A percentile compares a stretch with the other conserved stretches of the same genome.
phyloP scores from a whole-genome alignment of 495 filamentous ascomycete genomes.

The Sabuloglossum arenarium region DNA sequence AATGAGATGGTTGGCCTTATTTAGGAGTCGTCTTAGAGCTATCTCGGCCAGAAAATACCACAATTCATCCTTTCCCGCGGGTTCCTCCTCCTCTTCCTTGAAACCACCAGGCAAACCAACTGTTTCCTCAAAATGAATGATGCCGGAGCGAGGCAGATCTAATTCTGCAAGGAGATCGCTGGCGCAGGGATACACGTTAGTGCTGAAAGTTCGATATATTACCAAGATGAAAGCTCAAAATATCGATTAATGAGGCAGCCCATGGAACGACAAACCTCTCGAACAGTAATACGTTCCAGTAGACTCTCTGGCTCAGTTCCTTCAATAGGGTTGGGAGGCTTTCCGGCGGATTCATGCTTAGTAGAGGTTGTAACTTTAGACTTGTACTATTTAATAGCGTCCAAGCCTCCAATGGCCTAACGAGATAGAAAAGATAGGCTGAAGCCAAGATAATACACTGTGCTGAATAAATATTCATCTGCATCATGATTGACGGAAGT shows the following conservation, averaged over 20 bases:
- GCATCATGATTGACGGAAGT: conserved; percentile 56
- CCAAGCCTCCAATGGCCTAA: conserved; percentile 66
- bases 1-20: conserved; percentile 61
- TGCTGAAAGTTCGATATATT: too few relatives aligned
- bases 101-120: conserved; percentile 60
- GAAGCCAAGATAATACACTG: conserved; percentile 64
- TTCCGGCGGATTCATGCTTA: conserved; percentile 36
- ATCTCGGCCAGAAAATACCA: conserved; percentile 79
- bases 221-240: too few relatives aligned
- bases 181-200: too few relatives aligned
- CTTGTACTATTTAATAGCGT: conserved; percentile 57
- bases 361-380: conserved; percentile 57
- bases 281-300: conserved; percentile 66
- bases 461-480: conserved; percentile 50
- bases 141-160: conserved; percentile 63
- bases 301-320: conserved; percentile 54
- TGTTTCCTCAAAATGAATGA: conserved; percentile 61
- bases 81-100: conserved; percentile 26
- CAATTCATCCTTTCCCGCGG: conserved; percentile 47
- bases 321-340: conserved; percentile 44
- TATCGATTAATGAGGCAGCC: too few relatives aligned
- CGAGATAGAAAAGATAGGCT: conserved; percentile 65
- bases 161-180: conserved; percentile 58
- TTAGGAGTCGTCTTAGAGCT: conserved; percentile 51
- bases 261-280: conserved; percentile 33